Percentiles rank a stretch among this genome's conserved stretches.
Conservation (phyloP, 257 asterid genomes). For the Marsdenia floribunda region DNA sequence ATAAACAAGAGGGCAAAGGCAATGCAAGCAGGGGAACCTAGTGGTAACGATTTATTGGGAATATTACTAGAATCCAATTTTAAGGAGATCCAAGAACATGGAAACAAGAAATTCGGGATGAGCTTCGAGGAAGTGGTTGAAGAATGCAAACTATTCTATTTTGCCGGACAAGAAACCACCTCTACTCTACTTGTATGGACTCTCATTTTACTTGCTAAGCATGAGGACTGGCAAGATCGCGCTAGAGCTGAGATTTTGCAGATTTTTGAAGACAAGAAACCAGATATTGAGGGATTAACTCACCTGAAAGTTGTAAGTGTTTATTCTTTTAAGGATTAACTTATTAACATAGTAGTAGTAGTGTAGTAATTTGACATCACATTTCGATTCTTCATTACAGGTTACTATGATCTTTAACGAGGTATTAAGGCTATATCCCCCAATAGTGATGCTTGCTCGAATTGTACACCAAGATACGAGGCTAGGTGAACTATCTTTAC, state of each 20-base stretch:
- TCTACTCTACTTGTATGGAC: conserved; percentile 26
- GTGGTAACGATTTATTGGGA: too few relatives aligned
- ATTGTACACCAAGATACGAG: conserved; percentile 11
- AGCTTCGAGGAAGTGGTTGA: conserved; percentile 23
- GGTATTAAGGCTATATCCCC: conserved; percentile 26
- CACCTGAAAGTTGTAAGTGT: conserved; percentile 18
- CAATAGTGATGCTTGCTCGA: neutral
- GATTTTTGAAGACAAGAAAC: conserved; percentile 1
- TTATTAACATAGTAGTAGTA: too few relatives aligned
- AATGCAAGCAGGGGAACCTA: too few relatives aligned
- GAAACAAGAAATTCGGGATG: conserved; percentile 20
- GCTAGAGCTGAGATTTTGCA: conserved; percentile 23
- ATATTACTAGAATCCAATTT: too few relatives aligned
- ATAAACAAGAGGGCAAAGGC: too few relatives aligned
- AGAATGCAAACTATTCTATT: conserved; percentile 28
- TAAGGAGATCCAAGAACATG: conserved; percentile 20
- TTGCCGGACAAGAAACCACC: conserved; percentile 28
- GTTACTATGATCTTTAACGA: conserved; percentile 27
- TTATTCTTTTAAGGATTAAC: too few relatives aligned
- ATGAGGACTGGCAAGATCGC: conserved; percentile 24
- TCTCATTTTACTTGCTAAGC: conserved; percentile 18
- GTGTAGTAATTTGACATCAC: too few relatives aligned
- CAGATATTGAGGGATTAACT: conserved; percentile 15
- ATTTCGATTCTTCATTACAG: conserved; percentile 7
- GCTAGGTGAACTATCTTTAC: conserved; percentile 17